Percentiles rank a stretch among this genome's conserved stretches.
Evolutionary conservation across 2,329 filamentous ascomycete genomes (phyloP).

Genomic region (Byssothecium circinans): DNA sequence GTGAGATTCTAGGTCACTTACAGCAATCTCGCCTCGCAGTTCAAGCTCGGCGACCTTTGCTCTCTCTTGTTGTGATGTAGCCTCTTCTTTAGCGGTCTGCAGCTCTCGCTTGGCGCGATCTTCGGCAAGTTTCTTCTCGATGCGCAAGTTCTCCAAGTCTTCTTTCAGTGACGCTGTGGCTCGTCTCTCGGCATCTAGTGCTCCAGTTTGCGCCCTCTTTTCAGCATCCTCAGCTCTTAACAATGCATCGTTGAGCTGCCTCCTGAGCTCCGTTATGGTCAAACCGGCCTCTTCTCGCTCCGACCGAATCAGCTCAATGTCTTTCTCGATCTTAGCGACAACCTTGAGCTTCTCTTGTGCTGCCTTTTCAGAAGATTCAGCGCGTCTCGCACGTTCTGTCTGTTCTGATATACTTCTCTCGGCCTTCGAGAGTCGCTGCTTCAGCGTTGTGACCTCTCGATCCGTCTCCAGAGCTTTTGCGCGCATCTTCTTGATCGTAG

Average conservation of each 20-base stretch:
- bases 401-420: constrained; percentile 66
- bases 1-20: constrained; percentile 22
- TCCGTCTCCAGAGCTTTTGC: constrained; percentile 55
- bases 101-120: constrained; percentile 72
- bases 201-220: constrained; percentile 66
- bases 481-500: constrained; percentile 77
- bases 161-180: constrained; percentile 60
- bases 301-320: constrained; percentile 62
- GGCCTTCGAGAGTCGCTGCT: constrained; percentile 64
- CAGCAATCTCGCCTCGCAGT: constrained; percentile 72
- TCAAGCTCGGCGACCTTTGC: constrained; percentile 71
- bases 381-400: constrained; percentile 62
- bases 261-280: constrained; percentile 68
- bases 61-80: constrained; percentile 72
- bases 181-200: constrained; percentile 66
- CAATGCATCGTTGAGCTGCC: constrained; percentile 68
- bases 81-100: constrained; percentile 71
- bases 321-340: constrained; percentile 56
- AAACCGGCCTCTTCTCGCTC: constrained; percentile 66
- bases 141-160: constrained; percentile 65
- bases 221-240: constrained; percentile 69
- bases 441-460: constrained; percentile 54
- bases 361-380: constrained; percentile 61
- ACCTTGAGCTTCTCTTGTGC: constrained; percentile 58
- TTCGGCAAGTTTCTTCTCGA: constrained; percentile 74